Base-by-base conservation (phyloP, 352 stramenopile species). In the Globisporangium perplexum region DNA sequence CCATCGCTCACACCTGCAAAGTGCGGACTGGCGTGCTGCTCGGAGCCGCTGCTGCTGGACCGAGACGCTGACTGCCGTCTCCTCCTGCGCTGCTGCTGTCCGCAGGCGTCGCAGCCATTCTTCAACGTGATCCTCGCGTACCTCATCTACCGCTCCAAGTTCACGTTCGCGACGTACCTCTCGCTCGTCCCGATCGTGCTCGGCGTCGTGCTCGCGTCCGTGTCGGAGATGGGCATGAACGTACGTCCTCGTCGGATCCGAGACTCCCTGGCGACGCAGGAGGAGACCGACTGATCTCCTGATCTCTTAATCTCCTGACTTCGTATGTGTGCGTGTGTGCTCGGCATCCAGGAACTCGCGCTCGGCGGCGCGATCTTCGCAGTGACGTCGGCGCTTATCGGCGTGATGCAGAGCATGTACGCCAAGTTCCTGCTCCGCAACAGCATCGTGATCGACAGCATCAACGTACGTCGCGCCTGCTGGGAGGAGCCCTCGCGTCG, bases 331-430 rank as follows among this genome's bases (percentile, higher is more conserved):
- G 33, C 38, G 11, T 38, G 11, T 38, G 8, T 38, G 31, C 50
- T 17, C 51, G 54, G 44, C 18, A 50, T 17, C 14, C 39, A 91
- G 81, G 66, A 92, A 31, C 63, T 94, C 31, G 84, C 82, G 0
- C 69, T 86, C 43, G 69, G 72, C 5, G 84, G 84, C 14, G 61
- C 76, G 15, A 63, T 88, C 42, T 93, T 90, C 55, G 84, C 84
- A 12, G 66, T 93, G 3, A 76, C 66, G 24, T 89, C 84, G 15
- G 79, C 84, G 8, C 56, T 94, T 46, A 66, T 92, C 24, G 82
- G 84, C 35, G 84, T 94, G 22, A 84, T 94, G 70, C 78, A 89
- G 62, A 94, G 84, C 60, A 94, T 94, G 84, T 94, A 90, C 50
- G 79, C 84, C 51, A 94, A 94, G 63, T 93, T 88, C 47, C 63